Conservation (phyloP, 768 basidiomycete species). For the Rhizopogon salebrosus region DNA sequence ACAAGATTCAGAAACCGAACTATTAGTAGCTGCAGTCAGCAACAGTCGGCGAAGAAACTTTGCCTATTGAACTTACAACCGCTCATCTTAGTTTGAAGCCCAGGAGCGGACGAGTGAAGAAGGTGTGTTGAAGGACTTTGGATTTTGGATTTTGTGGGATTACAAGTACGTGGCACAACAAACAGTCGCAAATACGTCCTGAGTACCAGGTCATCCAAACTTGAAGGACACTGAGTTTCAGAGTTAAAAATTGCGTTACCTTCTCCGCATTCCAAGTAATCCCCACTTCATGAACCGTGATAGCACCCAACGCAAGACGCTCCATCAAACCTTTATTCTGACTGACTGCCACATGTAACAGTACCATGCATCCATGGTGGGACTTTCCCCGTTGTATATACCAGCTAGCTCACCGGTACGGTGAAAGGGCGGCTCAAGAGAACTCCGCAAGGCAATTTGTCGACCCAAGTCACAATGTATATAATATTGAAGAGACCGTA, state of each 20-base stretch:
- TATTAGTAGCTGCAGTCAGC: conserved; percentile 25
- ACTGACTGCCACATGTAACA: conserved; percentile 17
- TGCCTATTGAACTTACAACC: conserved; percentile 51
- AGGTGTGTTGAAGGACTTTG: conserved; percentile 15
- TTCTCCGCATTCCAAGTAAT: not conserved
- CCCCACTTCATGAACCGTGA: conserved; percentile 14
- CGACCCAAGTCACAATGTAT: not conserved
- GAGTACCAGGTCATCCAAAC: not conserved
- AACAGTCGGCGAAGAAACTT: not conserved
- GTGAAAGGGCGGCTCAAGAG: conserved; percentile 14
- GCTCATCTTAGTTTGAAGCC: conserved; percentile 54
- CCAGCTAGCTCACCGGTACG: not conserved
- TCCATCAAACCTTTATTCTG: conserved; percentile 8
- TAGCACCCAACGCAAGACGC: conserved; percentile 16
- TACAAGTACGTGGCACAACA: conserved; percentile 4
- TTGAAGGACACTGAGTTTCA: too few species aligned
- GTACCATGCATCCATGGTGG: conserved; percentile 12
- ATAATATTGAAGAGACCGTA: conserved; percentile 12
- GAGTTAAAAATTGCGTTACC: too few species aligned
- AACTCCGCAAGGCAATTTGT: conserved; percentile 1
- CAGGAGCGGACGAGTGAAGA: conserved; percentile 18
- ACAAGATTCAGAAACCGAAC: conserved; percentile 98
- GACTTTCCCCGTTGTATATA: conserved; percentile 7
- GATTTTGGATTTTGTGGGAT: conserved; percentile 3
- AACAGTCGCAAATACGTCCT: not conserved